phyloP scores from a whole-genome alignment of 176 grass and related monocot species.

The Miscanthus lutarioriparius region DNA sequence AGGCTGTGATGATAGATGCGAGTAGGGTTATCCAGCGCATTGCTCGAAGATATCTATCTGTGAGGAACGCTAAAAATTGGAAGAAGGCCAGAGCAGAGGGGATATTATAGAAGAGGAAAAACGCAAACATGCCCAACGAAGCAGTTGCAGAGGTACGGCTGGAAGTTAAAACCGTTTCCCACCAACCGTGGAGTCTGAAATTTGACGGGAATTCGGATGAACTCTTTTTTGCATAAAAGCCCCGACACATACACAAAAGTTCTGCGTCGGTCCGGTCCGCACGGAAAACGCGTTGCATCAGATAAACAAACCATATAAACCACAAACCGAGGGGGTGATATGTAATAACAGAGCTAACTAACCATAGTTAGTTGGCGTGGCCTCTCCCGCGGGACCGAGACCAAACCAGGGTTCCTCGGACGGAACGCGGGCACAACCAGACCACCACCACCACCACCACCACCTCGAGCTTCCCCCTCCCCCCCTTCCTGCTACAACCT shows the following conservation, averaged over 20 bases:
- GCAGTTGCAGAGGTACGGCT: conserved; percentile 12
- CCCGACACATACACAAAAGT: neutral
- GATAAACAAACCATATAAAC: neutral
- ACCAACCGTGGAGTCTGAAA: conserved; percentile 3
- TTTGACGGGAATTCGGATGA: conserved; percentile 16
- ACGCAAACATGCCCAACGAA: conserved; percentile 20
- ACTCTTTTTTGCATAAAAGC: neutral
- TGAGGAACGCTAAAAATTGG: neutral
- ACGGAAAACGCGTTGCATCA: neutral
- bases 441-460: conserved; percentile 25
- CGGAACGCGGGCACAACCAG: conserved; percentile 43
- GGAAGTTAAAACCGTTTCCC: conserved; percentile 38
- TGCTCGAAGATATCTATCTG: neutral
- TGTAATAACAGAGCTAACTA: conserved; percentile 24
- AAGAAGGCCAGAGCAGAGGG: neutral
- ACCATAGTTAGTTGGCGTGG: conserved; percentile 39
- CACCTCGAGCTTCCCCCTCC: conserved; percentile 9
- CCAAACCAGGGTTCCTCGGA: conserved; percentile 45
- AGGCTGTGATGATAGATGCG: neutral
- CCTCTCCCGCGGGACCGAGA: conserved; percentile 3
- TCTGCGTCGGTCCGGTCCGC: neutral
- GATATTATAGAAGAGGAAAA: neutral
- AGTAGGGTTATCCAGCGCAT: neutral
- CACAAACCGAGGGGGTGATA: neutral
- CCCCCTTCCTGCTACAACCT: neutral